Evolutionary conservation across 176 grass and related monocot species (phyloP), one percentile per base, ranked within the genome.

Genomic region (Aegilops sharonensis): DNA sequence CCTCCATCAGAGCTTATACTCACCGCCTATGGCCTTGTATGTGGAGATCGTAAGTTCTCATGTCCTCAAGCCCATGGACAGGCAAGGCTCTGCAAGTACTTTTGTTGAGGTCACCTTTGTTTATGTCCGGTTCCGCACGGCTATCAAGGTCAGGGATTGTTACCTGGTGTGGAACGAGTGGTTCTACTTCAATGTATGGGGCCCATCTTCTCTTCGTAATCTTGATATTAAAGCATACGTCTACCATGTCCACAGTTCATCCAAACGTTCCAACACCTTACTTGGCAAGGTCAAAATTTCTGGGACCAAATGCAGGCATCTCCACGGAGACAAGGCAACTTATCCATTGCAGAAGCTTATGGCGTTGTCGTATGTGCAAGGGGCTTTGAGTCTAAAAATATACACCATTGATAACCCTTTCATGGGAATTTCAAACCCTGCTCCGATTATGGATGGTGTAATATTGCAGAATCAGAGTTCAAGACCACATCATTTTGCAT

Each of bases 1-100:
- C 40, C 91, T 47, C 83, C 4, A 90, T 95, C 85, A 98, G 80
- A 72, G 81, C 66, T 85, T 98, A 89, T 90, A 92, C 89, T 95
- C 95, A 40, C 73, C 89, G 2, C 68, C 91, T 24, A 63, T 24
- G 60, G 24, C n/a, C 9, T 25, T 63, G n/a, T 63, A 23, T 23
- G 60, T 63, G n/a, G 60, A 63, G 60, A n/a, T 63, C n/a, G 60
- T 63, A 25, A 63, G 60, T 63, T n/a, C 60, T 63, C 60, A 63
- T 11, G 60, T 11, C 21, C 60, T 63, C 60, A 63, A 20, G 8
- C 60, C 60, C 18, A 63, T 24, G 9, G n/a, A 63, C 4, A 23
- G 24, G 60, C 60, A 8, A 63, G 20, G 57, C n/a, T 61, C 57
- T 61, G 57, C 57, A 23, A 61, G 20, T 61, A 23, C 60, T 23